A percentile compares a stretch with the other conserved stretches of the same genome.
Evolutionary conservation across 2,329 filamentous ascomycete species (phyloP).

Genomic region (Diplocarpon rosae): DNA sequence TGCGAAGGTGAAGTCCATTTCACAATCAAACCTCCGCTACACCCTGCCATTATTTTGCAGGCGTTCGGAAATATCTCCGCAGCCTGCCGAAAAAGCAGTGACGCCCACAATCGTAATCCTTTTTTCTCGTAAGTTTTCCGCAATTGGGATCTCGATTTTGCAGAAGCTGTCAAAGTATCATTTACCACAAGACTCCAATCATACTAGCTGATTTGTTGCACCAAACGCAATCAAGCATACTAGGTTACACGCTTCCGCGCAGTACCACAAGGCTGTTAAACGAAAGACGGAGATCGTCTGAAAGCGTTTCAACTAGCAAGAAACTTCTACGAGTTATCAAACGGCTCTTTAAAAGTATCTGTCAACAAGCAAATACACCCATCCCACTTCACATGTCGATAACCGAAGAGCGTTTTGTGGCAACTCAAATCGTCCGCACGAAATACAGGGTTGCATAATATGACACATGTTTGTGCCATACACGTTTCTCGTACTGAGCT

Average conservation of each 20-base stretch:
- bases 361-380: neutral
- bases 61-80: too few species aligned
- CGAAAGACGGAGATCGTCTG: too few species aligned
- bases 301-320: neutral
- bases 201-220: neutral
- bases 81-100: too few species aligned
- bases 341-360: neutral
- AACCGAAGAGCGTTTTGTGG: constrained; percentile 3
- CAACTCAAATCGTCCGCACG: neutral
- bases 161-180: too few species aligned
- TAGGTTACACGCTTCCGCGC: constrained; percentile 1
- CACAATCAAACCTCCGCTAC: too few species aligned
- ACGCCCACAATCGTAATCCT: too few species aligned
- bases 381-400: constrained; percentile 3
- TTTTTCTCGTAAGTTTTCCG: too few species aligned
- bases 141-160: too few species aligned
- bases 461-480: constrained; percentile 1
- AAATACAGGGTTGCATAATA: neutral
- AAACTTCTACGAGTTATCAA: neutral
- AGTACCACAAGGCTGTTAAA: neutral
- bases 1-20: too few species aligned
- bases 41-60: too few species aligned
- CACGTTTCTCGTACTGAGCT: neutral
- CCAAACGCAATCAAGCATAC: neutral
- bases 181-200: neutral